A percentile compares a stretch with the other conserved stretches of the same genome.
Conservation (phyloP, 352 stramenopile species). For the Phytopythium oedochilum region DNA sequence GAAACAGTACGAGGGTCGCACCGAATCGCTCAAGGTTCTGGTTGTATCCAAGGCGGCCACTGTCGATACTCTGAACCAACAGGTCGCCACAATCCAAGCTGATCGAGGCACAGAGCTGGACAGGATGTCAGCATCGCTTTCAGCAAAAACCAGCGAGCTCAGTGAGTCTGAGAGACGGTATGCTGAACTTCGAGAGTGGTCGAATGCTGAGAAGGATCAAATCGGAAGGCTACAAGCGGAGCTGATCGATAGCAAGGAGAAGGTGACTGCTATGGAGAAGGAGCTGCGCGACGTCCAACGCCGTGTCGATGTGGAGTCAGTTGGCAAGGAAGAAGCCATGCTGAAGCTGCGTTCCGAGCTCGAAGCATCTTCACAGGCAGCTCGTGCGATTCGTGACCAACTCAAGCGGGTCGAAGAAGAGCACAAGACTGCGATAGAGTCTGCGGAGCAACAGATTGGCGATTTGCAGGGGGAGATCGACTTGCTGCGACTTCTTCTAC, state of each 20-base stretch:
- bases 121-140: neutral
- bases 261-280: neutral
- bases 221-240: neutral
- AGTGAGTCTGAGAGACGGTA: neutral
- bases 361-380: neutral
- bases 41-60: neutral
- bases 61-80: neutral
- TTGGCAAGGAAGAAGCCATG: neutral
- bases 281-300: neutral
- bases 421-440: neutral
- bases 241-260: conserved; percentile 4
- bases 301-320: neutral
- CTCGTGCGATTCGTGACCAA: neutral
- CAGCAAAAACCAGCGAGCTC: neutral
- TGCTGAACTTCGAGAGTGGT: conserved; percentile 5
- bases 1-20: neutral
- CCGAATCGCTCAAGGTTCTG: neutral
- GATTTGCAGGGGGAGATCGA: neutral
- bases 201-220: neutral
- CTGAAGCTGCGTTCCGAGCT: neutral
- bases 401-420: neutral
- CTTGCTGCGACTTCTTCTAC: neutral
- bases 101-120: neutral
- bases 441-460: neutral
- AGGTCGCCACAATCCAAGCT: neutral